Evolutionary conservation across 352 stramenopile genomes (phyloP).

Genomic region (Globisporangium spiculum): DNA sequence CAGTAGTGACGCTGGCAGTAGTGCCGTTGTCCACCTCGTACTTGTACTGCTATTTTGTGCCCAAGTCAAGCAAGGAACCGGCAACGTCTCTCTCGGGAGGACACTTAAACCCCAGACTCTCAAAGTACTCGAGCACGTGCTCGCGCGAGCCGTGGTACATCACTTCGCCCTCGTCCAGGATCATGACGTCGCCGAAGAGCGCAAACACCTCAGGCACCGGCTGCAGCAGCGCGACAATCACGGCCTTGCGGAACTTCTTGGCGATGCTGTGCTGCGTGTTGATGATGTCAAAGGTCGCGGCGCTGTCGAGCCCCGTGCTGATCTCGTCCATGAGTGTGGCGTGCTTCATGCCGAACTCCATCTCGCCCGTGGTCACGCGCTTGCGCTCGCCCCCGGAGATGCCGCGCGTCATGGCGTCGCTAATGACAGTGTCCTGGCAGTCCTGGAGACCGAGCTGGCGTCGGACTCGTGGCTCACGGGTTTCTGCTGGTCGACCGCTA

Average conservation of each 20-base stretch:
- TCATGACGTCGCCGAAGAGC: constrained; percentile 52
- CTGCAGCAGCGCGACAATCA: constrained; percentile 81
- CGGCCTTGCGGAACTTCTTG: constrained; percentile 42
- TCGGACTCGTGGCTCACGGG: neutral
- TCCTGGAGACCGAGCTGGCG: constrained; percentile 2
- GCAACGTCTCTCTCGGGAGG: constrained; percentile 15
- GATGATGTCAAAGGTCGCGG: constrained; percentile 57
- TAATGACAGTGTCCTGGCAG: constrained; percentile 14
- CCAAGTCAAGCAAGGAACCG: constrained; percentile 19
- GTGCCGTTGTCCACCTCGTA: constrained; percentile 8
- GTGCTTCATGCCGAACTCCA: constrained; percentile 72
- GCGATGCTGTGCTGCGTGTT: constrained; percentile 38
- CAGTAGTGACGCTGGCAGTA: too few relatives aligned
- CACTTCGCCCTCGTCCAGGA: constrained; percentile 40
- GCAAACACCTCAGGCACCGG: constrained; percentile 49
- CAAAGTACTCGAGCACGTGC: constrained; percentile 17
- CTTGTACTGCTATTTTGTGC: constrained; percentile 17
- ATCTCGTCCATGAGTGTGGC: constrained; percentile 85
- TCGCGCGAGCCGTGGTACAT: constrained; percentile 34
- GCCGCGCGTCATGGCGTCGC: constrained; percentile 40
- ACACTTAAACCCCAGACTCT: constrained; percentile 15
- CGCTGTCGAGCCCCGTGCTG: constrained; percentile 56
- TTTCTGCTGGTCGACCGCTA: neutral
- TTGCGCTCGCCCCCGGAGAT: constrained; percentile 70
- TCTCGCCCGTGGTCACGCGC: constrained; percentile 62